Percentiles rank a stretch among this genome's conserved stretches.
Evolutionary conservation across 1,284 basidiomycete genomes (phyloP).

Genomic region (Quambalaria eucalypti): DNA sequence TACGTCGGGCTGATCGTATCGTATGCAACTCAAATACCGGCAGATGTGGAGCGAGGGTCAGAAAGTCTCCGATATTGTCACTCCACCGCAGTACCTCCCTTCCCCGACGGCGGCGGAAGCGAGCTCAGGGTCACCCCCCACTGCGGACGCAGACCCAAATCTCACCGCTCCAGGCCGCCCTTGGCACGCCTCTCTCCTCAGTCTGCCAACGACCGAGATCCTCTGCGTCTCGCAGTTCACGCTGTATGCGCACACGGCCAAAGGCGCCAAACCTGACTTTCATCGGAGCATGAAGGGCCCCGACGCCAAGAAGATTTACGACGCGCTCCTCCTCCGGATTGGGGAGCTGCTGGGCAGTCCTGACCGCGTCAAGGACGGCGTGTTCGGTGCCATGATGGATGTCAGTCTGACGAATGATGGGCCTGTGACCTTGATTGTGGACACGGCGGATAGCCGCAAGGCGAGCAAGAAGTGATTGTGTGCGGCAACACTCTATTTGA

Average conservation of each 20-base stretch:
- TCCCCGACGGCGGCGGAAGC: background rate
- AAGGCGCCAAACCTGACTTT: constrained; percentile 42
- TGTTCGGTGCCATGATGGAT: constrained; percentile 45
- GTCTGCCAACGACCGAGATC: too few relatives aligned
- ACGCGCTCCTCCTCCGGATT: constrained; percentile 24
- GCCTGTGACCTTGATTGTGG: background rate
- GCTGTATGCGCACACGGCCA: constrained; percentile 31
- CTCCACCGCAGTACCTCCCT: constrained; percentile 13
- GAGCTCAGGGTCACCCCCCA: background rate
- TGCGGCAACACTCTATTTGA: too few relatives aligned
- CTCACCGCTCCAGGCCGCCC: background rate
- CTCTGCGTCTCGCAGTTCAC: constrained; percentile 38
- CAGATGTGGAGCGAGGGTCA: constrained; percentile 34
- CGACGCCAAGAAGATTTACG: constrained; percentile 25
- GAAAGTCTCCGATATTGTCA: constrained; percentile 10
- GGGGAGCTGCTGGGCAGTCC: constrained; percentile 15
- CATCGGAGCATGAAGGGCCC: constrained; percentile 32
- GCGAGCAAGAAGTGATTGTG: background rate
- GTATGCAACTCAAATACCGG: background rate
- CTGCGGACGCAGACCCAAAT: background rate
- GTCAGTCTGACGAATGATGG: constrained; percentile 36
- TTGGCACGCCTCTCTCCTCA: background rate
- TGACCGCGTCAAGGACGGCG: constrained; percentile 27
- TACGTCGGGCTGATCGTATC: too few relatives aligned
- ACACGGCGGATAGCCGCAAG: background rate